Base-by-base conservation (phyloP, 2,329 filamentous ascomycete species). In the Exophiala mesophila region DNA sequence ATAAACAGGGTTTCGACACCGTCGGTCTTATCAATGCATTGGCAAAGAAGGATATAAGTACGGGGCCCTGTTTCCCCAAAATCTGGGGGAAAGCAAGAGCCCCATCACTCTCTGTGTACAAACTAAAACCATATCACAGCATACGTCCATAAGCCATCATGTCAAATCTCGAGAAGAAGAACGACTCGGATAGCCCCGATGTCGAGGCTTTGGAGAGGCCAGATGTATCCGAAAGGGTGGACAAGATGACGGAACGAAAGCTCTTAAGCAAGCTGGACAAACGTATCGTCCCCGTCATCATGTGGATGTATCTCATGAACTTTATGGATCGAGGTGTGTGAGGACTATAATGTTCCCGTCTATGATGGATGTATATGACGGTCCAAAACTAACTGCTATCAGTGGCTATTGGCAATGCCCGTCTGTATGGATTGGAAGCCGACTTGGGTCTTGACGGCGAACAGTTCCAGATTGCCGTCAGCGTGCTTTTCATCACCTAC, bases 321-420 rank as follows among this genome's bases (percentile, higher is more conserved):
- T 88, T 88, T 52, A 48, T 37, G 50, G 54, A 45, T 54, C 47
- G 52, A 52, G 31, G 52, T 54, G 21, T 44, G 50, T 41, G 19
- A 17, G 29, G 5, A 17, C 23, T 30, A 4, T 21, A 10, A 5
- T 9, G 7, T 16, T 16, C 9, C 21, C 40, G 23, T 7, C 23
- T 7, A 26, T 7, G 12, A 6, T 26, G 23, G 12, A 7, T 26
- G 12, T 12, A 7, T 6, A 26, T 12, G n/a, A n/a, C n/a, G n/a
- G 8, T 8, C 24, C n/a, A 28, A 28, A 8, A n/a, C n/a, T n/a
- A 12, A 5, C 18, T 7, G 7, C 7, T 7, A 26, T 55, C 55
- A 62, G 80, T 85, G 39, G 87, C 87, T 57, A 87, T 88, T 49
- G 80, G 81, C 39, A 85, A 85, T 64, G 82, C 82, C 12, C 70